Evolutionary conservation across 2,329 filamentous ascomycete species (phyloP).

Genomic region (Sarocladium kiliense): DNA sequence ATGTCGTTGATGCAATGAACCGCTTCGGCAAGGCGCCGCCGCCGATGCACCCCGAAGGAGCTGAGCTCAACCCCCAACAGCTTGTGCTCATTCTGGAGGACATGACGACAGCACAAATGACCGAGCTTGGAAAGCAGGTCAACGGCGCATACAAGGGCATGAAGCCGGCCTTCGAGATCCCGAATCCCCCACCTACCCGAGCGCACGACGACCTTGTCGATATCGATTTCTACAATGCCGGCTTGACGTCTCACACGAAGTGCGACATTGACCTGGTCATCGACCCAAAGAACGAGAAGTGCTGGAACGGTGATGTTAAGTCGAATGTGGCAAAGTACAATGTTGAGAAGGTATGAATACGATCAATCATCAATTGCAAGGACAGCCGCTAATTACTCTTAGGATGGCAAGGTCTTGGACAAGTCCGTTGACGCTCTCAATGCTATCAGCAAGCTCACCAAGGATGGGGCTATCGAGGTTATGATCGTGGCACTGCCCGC

Average conservation of each 20-base stretch:
- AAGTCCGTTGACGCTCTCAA: not conserved
- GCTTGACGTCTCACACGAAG: conserved; percentile 27
- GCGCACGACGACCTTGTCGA: conserved; percentile 38
- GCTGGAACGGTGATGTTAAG: conserved; percentile 37
- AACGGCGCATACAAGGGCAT: conserved; percentile 15
- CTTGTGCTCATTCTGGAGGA: conserved; percentile 57
- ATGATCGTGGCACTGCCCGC: conserved; percentile 4
- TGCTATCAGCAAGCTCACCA: not conserved
- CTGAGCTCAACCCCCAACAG: conserved; percentile 38
- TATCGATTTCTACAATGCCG: conserved; percentile 34
- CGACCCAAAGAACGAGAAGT: conserved; percentile 37
- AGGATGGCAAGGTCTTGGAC: conserved; percentile 36
- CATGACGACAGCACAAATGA: conserved; percentile 40
- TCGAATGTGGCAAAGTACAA: conserved; percentile 40
- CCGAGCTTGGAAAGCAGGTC: conserved; percentile 34
- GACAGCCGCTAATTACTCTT: conserved; percentile 16
- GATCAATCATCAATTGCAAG: not conserved
- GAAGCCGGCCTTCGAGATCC: conserved; percentile 43
- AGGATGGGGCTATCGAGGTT: not conserved
- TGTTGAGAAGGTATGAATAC: conserved; percentile 32
- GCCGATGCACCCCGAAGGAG: conserved; percentile 41
- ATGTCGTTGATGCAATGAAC: conserved; percentile 53
- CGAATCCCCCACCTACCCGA: conserved; percentile 36
- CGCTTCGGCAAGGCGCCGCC: conserved; percentile 49
- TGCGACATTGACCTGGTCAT: conserved; percentile 34